Percentiles rank a stretch among this genome's conserved stretches.
Conservation (phyloP, 192 early-diverging fungal species). For the Linderina pennispora region DNA sequence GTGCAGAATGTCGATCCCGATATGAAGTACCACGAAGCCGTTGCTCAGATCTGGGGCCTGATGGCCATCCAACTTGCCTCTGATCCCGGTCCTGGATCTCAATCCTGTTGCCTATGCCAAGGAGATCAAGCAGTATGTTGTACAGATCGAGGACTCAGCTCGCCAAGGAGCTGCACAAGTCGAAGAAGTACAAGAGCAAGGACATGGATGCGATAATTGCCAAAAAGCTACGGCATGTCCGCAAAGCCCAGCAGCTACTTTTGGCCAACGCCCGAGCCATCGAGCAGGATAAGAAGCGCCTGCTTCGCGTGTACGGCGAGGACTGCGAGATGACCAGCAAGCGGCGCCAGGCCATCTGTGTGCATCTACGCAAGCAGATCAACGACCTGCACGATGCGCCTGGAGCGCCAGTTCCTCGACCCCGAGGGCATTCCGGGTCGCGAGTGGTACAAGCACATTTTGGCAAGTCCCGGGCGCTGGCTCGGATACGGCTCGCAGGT, state of each 20-base stretch:
- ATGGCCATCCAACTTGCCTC: conserved; percentile 44
- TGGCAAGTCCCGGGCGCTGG: conserved; percentile 54
- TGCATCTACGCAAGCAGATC: conserved; percentile 25
- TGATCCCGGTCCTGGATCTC: conserved; percentile 41
- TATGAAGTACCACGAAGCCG: conserved; percentile 49
- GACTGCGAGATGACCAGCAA: conserved; percentile 41
- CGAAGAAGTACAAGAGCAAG: background rate
- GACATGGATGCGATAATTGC: background rate
- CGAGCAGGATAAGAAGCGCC: conserved; percentile 20
- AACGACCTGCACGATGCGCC: conserved; percentile 45
- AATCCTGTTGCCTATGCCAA: conserved; percentile 44
- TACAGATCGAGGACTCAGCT: conserved; percentile 25
- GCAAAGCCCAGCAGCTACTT: conserved; percentile 26
- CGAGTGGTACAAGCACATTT: conserved; percentile 57
- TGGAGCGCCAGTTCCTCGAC: conserved; percentile 56
- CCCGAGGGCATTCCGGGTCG: conserved; percentile 51
- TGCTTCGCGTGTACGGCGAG: conserved; percentile 31
- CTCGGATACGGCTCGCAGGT: conserved; percentile 46
- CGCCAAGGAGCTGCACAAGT: background rate
- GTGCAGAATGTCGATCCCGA: conserved; percentile 50
- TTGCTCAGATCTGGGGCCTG: conserved; percentile 45
- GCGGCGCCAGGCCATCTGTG: conserved; percentile 22
- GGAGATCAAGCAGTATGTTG: conserved; percentile 40
- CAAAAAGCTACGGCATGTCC: conserved; percentile 19
- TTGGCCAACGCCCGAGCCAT: conserved; percentile 19